phyloP scores from a whole-genome alignment of 768 basidiomycete species.

The Neoboletus magnificus region DNA sequence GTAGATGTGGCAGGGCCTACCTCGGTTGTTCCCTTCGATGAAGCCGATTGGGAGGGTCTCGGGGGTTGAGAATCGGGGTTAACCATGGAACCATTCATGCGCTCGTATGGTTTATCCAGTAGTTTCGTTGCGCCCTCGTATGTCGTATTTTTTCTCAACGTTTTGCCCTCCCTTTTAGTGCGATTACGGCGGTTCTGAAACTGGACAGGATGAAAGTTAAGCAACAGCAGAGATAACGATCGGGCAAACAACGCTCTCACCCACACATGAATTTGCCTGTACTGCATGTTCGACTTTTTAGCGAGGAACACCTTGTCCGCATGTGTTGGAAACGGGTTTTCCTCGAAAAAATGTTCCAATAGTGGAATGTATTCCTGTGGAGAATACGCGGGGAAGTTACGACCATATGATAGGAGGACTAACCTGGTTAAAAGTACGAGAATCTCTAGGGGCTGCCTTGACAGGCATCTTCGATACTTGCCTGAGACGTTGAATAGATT shows the following conservation, averaged over 20 bases:
- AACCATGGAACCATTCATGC: neutral
- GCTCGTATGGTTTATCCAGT: neutral
- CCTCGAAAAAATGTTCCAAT: conserved; percentile 11
- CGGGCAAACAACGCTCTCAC: neutral
- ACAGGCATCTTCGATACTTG: rapidly evolving
- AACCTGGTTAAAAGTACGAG: conserved; percentile 2
- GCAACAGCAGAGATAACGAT: rapidly evolving
- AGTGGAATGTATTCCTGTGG: conserved; percentile 1
- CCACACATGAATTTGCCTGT: conserved; percentile 20
- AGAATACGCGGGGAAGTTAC: rapidly evolving
- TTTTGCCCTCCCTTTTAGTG: neutral
- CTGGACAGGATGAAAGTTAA: neutral
- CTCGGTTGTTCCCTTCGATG: neutral
- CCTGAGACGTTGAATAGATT: neutral
- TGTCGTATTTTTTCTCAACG: neutral
- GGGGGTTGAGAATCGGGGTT: neutral
- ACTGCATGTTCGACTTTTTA: conserved; percentile 5
- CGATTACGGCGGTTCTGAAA: conserved; percentile 17
- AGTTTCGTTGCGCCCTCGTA: neutral
- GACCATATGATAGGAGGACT: rapidly evolving
- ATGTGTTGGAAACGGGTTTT: conserved; percentile 10
- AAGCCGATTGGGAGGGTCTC: rapidly evolving
- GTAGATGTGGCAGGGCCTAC: neutral
- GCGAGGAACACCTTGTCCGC: conserved; percentile 15
- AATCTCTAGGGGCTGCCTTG: neutral